Conservation (phyloP, 257 asterid genomes). For the Thymus quinquecostatus region DNA sequence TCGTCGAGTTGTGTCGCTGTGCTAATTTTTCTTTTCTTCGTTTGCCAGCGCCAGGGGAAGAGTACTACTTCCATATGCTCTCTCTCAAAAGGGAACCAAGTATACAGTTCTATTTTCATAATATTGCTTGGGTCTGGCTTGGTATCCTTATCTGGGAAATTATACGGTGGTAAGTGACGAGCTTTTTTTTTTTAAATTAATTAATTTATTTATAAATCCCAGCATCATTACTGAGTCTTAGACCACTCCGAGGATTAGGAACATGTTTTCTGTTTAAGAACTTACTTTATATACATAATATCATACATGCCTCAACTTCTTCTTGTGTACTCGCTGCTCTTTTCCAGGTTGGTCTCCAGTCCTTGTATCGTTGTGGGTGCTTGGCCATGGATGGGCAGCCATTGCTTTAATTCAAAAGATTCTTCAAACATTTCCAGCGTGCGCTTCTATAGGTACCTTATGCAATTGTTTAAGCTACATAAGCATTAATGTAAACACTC, state of each 20-base stretch:
- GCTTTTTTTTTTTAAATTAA: slow-evolving; percentile 15
- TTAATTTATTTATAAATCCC: not conserved
- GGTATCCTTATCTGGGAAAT: slow-evolving; percentile 42
- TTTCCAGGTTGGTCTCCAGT: slow-evolving; percentile 60
- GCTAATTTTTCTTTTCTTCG: slow-evolving; percentile 54
- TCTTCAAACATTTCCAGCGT: slow-evolving; percentile 80
- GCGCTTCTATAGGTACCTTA: slow-evolving; percentile 87
- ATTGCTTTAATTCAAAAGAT: slow-evolving; percentile 62
- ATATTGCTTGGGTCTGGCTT: slow-evolving; percentile 53
- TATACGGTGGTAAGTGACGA: slow-evolving; percentile 35
- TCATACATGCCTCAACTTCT: slow-evolving; percentile 26
- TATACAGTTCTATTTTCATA: slow-evolving; percentile 43
- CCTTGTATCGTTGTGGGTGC: slow-evolving; percentile 59
- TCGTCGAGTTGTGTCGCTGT: slow-evolving; percentile 67
- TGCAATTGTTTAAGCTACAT: slow-evolving; percentile 28
- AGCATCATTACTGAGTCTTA: not conserved
- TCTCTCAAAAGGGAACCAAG: slow-evolving; percentile 37
- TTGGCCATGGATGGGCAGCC: slow-evolving; percentile 74
- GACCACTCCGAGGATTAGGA: slow-evolving; percentile 23
- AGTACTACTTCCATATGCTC: slow-evolving; percentile 27
- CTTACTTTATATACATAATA: slow-evolving; percentile 18
- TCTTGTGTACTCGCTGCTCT: slow-evolving; percentile 26
- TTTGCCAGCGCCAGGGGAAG: slow-evolving; percentile 45
- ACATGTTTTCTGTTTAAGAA: slow-evolving; percentile 8
- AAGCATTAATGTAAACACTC: not conserved